Percentiles rank a stretch among this genome's conserved stretches.
Conservation (phyloP, 1,284 basidiomycete species). For the Cyathus olla region DNA sequence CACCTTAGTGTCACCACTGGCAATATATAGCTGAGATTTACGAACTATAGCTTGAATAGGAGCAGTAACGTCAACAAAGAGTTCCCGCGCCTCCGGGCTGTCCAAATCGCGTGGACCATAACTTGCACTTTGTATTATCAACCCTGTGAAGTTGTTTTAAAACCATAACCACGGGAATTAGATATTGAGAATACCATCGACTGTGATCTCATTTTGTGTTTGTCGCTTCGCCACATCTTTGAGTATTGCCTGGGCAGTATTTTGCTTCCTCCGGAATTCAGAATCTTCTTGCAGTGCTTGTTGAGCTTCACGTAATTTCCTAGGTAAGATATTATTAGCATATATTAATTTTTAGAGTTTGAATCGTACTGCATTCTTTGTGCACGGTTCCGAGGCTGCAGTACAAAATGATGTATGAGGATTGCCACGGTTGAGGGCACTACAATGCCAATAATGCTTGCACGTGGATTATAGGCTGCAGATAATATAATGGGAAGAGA, state of each 20-base stretch:
- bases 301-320: slow-evolving; percentile 48
- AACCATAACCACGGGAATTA: background rate
- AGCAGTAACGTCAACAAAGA: slow-evolving; percentile 81
- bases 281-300: slow-evolving; percentile 46
- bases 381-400: slow-evolving; percentile 64
- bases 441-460: slow-evolving; percentile 56
- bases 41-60: slow-evolving; percentile 87
- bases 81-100: slow-evolving; percentile 59
- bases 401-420: slow-evolving; percentile 64
- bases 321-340: slow-evolving; percentile 14
- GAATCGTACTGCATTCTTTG: slow-evolving; percentile 56
- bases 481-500: slow-evolving; percentile 50
- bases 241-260: slow-evolving; percentile 41
- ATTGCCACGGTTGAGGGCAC: slow-evolving; percentile 64
- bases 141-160: slow-evolving; percentile 53
- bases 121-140: slow-evolving; percentile 79
- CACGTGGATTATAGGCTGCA: slow-evolving; percentile 30
- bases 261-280: slow-evolving; percentile 41
- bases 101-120: slow-evolving; percentile 68
- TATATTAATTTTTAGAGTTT: too few species aligned
- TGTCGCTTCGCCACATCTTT: slow-evolving; percentile 49
- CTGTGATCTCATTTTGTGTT: slow-evolving; percentile 43
- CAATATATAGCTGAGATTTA: slow-evolving; percentile 84
- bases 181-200: slow-evolving; percentile 38
- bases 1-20: slow-evolving; percentile 78